Evolutionary conservation across 148 eudicot species (phyloP), one percentile per base, ranked within the genome.

Genomic region (Vaccinium corymbosum): DNA sequence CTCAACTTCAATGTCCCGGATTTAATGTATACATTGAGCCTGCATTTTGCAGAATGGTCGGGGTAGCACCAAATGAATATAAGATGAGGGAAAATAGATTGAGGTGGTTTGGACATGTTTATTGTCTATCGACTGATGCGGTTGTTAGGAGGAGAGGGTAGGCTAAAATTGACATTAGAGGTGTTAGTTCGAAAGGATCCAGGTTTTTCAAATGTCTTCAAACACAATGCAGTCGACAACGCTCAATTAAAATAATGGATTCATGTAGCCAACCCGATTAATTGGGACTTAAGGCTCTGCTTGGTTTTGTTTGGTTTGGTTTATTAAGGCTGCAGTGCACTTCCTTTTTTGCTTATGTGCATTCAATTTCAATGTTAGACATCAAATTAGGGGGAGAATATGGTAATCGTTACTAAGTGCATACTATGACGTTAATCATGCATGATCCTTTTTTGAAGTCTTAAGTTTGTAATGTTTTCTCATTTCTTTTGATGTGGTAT

Each of bases 391-490:
- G 32, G 77, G 27, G 35, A 17, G 35, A 81, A 78, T 14, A 7
- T 57, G 29, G 57, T 32, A 29, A 55, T 27, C 17, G n/a, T 51
- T 78, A 17, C 6, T 50, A 42, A 51, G 53, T 79, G 29, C 13
- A 5, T 10, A 1, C 42, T 52, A 32, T 81, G 55, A 50, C 10
- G 17, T 68, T 29, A 13, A 27, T 27, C 19, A 12, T 0, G 7
- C 42, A 68, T 56, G 75, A 16, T 75, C 38, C 13, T 57, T 59
- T 76, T 83, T 61, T 52, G 14, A 62, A 76, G 61, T 27, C 66
- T 57, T 79, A 80, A 22, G 16, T 76, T 81, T 61, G 15, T 13
- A 38, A 53, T 76, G 38, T 73, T 81, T 83, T 83, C 14, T 49
- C 22, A 42, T 68, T 27, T 14, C 16, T 64, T 19, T 35, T 72